A percentile compares a stretch with the other conserved stretches of the same genome.
phyloP scores from a whole-genome alignment of 768 basidiomycete genomes.

The Floccularia luteovirens region DNA sequence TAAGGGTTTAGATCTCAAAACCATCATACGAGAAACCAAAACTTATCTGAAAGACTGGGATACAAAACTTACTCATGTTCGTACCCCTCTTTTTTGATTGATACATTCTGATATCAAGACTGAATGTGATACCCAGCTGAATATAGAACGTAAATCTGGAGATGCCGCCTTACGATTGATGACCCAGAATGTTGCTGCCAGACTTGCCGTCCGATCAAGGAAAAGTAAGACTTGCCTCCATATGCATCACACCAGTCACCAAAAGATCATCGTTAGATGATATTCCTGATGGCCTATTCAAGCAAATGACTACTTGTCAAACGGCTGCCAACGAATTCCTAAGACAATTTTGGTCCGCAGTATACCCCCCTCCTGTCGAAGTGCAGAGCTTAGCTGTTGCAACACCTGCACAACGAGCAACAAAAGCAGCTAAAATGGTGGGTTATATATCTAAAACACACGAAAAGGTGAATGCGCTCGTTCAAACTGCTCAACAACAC shows the following conservation, averaged over 20 bases:
- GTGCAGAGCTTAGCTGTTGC: conserved; percentile 37
- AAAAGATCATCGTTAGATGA: conserved; percentile 40
- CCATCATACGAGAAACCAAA: conserved; percentile 39
- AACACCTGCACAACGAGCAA: conserved; percentile 61
- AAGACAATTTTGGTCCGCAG: conserved; percentile 89
- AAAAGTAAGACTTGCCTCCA: conserved; percentile 42
- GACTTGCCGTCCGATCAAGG: conserved; percentile 56
- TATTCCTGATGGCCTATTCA: conserved; percentile 70
- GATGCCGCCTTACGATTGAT: conserved; percentile 65
- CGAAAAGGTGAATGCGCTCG: conserved; percentile 77
- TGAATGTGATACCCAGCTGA: conserved; percentile 42
- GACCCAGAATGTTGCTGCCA: conserved; percentile 74
- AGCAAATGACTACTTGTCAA: conserved; percentile 84
- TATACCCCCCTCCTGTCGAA: conserved; percentile 69
- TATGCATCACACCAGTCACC: background rate
- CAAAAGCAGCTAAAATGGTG: conserved; percentile 85
- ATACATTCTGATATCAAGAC: background rate
- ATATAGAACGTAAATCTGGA: conserved; percentile 57
- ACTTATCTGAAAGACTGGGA: conserved; percentile 51
- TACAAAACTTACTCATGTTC: conserved; percentile 46
- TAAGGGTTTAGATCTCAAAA: conserved; percentile 41
- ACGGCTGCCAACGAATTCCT: conserved; percentile 94
- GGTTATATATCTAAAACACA: conserved; percentile 72
- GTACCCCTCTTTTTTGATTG: conserved; percentile 6
- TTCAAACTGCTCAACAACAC: conserved; percentile 49